Base-by-base conservation (phyloP, 2,329 filamentous ascomycete species). In the Paecilomyces formosus region DNA sequence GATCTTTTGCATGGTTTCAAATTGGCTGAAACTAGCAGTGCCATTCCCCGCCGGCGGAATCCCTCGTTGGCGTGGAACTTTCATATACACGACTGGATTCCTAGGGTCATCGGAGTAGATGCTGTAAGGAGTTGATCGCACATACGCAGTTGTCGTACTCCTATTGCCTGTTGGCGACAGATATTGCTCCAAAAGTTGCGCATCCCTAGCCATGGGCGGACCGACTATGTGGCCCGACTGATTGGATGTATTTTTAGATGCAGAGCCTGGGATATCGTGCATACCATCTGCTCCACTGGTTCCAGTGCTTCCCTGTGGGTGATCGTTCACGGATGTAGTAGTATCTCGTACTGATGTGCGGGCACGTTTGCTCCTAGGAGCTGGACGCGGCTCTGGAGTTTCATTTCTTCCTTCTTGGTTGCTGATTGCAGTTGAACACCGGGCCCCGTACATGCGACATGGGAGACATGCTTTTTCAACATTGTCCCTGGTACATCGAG, bases 171-270 rank as follows among this genome's bases (percentile, higher is more conserved):
- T 60, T 55, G 66, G 62, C 24, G 73, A 73, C 15, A 82, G 72
- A 57, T 82, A 82, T 55, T 78, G 74, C 0, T 79, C 76, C 3
- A 83, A 64, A 3, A 83, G 72, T 31, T 82, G 79, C 1, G 76
- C 80, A 65, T 83, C 81, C 39, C 76, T 76, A 3, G 78, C 80
- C 22, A 78, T 73, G 0, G 78, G 77, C 0, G 81, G 80, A 0
- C 81, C 79, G 45, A 83, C 74, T 56, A 83, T 81, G 62, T 81
- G 78, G 18, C 50, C 55, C 8, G 62, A 60, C 12, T 60, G 63
- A n/a, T 64, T 61, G 4, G 58, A 60, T 31, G 63, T 57, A 52
- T 61, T 58, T 53, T 60, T 59, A 30, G 56, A 39, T 33, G 28
- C 22, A 12, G 33, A 49, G 15, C n/a, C 52, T 2, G 53, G n/a